Evolutionary conservation across 805 yeast species (phyloP).

Genomic region (Diddensiella caesifluorescens): DNA sequence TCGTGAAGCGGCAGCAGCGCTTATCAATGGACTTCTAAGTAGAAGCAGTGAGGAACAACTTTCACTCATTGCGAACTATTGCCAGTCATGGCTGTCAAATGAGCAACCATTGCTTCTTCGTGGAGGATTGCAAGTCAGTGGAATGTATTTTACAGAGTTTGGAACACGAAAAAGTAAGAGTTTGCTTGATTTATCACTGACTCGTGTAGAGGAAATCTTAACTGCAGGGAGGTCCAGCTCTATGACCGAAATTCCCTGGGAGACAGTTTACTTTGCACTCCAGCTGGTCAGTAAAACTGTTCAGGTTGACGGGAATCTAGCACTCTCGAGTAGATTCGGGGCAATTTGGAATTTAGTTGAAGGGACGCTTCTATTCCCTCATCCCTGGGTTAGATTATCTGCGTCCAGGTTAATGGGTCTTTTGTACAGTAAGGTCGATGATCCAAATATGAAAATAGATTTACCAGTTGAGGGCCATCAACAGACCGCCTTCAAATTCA

Average conservation of each 20-base stretch:
- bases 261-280: slow-evolving; percentile 63
- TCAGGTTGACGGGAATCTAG: slow-evolving; percentile 23
- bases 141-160: slow-evolving; percentile 48
- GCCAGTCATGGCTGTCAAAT: slow-evolving; percentile 55
- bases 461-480: slow-evolving; percentile 51
- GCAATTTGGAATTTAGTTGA: slow-evolving; percentile 48
- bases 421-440: slow-evolving; percentile 40
- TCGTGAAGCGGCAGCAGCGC: slow-evolving; percentile 71
- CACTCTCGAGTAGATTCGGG: slow-evolving; percentile 32
- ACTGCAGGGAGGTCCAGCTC: slow-evolving; percentile 37
- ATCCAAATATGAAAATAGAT: slow-evolving; percentile 18
- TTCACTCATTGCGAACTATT: slow-evolving; percentile 37
- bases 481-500: slow-evolving; percentile 50
- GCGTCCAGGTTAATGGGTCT: slow-evolving; percentile 56
- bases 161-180: slow-evolving; percentile 39
- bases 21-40: slow-evolving; percentile 51
- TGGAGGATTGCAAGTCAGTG: slow-evolving; percentile 71
- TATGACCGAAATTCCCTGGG: slow-evolving; percentile 58
- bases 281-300: slow-evolving; percentile 40
- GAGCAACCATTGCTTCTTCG: slow-evolving; percentile 46
- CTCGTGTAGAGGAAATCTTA: slow-evolving; percentile 33
- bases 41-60: slow-evolving; percentile 37
- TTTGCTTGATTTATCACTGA: slow-evolving; percentile 41
- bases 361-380: slow-evolving; percentile 69
- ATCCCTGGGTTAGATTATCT: slow-evolving; percentile 79